Base-by-base conservation (phyloP, 2,329 filamentous ascomycete species). In the Biscogniauxia sp. region DNA sequence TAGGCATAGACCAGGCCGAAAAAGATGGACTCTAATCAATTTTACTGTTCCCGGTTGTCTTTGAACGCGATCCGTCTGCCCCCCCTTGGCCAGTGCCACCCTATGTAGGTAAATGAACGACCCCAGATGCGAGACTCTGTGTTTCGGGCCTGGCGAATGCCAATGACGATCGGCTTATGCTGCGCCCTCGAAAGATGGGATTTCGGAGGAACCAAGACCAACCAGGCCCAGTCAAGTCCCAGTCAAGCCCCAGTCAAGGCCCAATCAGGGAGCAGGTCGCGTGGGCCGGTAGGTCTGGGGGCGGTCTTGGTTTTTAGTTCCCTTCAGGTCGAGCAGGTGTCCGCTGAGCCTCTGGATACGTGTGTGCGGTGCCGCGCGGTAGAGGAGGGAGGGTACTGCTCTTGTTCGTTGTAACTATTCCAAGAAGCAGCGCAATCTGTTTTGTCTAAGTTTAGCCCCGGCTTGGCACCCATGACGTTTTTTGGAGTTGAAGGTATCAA, bases 201-300 rank as follows among this genome's bases (percentile, higher is more conserved):
- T 61, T 58, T 62, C 55, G 61, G 64, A 56, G 62, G 61, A 60
- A 53, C 59, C 55, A 57, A 32, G 28, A 32, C 28, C 28, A 32
- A 7, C 9, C 28, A 32, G 28, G 28, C 28, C 28, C 11, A 32
- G 28, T 13, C 28, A 23, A 5, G 23, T 2, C 23, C 5, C 23
- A 23, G 23, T 3, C 23, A 23, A 23, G 23, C 2, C 23, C 5
- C 23, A 23, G 23, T 3, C 23, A 23, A 23, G 23, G 23, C 62
- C 63, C 53, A 62, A 69, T 66, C 53, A 61, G 64, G 67, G 54
- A 69, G 62, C 19, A 60, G 56, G 61, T 71, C 64, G 66, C 64
- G 68, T 70, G 68, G 66, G 66, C 65, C 66, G 37, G 17, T 6
- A n/a, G 5, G 37, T 45, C 6, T n/a, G 15, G 37, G 15, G 11